phyloP scores from a whole-genome alignment of 179 eudicot genomes.

The Silene vulgaris region DNA sequence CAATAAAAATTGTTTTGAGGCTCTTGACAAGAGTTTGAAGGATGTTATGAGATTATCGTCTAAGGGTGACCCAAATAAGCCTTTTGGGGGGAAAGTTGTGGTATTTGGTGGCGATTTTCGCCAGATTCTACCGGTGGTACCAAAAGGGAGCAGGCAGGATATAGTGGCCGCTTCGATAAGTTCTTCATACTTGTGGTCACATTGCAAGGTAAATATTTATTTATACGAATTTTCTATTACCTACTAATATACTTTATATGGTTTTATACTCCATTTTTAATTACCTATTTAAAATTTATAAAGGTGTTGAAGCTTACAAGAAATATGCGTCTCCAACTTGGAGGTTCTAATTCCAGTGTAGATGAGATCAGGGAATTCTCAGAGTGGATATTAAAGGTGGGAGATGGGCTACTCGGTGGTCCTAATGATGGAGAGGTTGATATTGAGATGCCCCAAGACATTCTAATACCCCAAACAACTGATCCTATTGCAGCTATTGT shows the following conservation, averaged over 20 bases:
- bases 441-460: not conserved
- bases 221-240: too few species aligned
- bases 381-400: not conserved
- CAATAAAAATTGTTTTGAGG: not conserved
- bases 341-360: not conserved
- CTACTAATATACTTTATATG: too few species aligned
- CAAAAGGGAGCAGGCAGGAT: constrained; percentile 8
- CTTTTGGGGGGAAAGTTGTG: not conserved
- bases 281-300: not conserved
- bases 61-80: not conserved
- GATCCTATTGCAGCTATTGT: not conserved
- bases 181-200: not conserved
- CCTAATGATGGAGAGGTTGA: not conserved
- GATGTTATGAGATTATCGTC: not conserved
- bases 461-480: not conserved
- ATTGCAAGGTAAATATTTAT: too few species aligned
- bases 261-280: too few species aligned
- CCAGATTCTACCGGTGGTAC: not conserved
- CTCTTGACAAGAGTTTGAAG: not conserved
- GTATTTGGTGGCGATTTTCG: not conserved
- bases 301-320: not conserved
- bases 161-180: not conserved
- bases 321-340: not conserved
- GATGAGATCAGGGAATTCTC: not conserved
- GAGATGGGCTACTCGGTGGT: not conserved